Base-by-base conservation (phyloP, 2,329 filamentous ascomycete species). In the Colletotrichum trifolii region DNA sequence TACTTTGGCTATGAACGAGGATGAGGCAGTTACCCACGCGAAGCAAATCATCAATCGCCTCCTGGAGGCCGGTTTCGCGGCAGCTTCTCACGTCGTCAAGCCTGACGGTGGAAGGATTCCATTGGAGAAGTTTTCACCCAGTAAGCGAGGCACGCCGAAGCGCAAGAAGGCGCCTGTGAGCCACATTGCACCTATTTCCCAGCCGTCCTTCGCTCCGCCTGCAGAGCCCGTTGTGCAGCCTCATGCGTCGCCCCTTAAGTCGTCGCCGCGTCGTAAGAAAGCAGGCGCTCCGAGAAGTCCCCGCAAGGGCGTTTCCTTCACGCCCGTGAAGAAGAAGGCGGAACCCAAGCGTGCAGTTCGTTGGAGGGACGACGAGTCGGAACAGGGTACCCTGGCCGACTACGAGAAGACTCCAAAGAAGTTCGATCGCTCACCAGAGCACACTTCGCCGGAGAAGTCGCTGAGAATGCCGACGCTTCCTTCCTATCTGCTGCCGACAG, bases 331-430 rank as follows among this genome's bases (percentile, higher is more conserved):
- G 78, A 89, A 92, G 78, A 90, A 90, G 76, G 84, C 87, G 9
- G 87, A 89, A 1, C 75, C 81, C 60, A 93, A 93, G 77, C 87
- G 94, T 66, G 90, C 86, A 49, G 95, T 99, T 6, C 88, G 95
- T 69, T 99, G 96, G 96, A 89, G 93, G 64, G 94, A 97, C 72
- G 96, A 98, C 71, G 93, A 87, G 73, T 81, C 90, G 2, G 91
- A 96, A 73, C 89, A 95, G 55, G 94, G 94, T 33, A 89, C 90
- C 1, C 81, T 98, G 60, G 94, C 92, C 10, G 96, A 98, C 74
- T 97, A 95, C 74, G 92, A 95, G 73, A 93, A 93, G 78, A 97
- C 95, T 3, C 95, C 96, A 1, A 87, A 94, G 75, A 91, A 90
- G 73, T 82, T 70, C 25, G 67, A 86, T 13, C 82, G 82, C 2